Conservation (phyloP, 441 rosid genomes). For the Populus tomentosa region DNA sequence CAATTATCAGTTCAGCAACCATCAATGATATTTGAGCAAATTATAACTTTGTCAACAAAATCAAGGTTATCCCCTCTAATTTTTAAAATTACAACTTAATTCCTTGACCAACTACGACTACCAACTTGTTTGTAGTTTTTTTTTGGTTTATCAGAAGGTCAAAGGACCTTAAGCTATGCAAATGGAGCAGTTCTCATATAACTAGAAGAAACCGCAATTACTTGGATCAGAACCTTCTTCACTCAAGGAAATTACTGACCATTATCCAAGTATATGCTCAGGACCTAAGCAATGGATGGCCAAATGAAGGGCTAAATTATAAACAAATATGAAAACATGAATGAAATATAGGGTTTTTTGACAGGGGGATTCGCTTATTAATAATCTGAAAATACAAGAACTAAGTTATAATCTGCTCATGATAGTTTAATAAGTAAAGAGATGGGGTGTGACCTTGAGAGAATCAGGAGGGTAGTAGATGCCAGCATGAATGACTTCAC, state of each 20-base stretch:
- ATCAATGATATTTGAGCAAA: not conserved
- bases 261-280: not conserved
- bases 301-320: no score
- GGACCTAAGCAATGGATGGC: not conserved
- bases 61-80: no score
- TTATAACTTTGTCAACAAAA: no score
- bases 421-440: not conserved
- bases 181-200: no score
- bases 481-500: conserved; percentile 93
- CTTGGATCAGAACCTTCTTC: no score
- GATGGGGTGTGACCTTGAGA: conserved; percentile 29
- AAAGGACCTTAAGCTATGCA: no score
- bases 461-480: conserved; percentile 78
- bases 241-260: no score
- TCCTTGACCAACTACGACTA: no score
- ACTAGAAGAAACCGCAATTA: no score
- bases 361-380: not conserved
- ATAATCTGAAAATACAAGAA: not conserved
- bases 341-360: not conserved
- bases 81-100: no score
- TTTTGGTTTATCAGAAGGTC: no score
- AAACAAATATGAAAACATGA: not conserved
- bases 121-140: no score
- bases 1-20: not conserved
- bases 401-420: not conserved